Percentiles rank a stretch among this genome's conserved stretches.
These are phyloP conservation scores for Fusarium drepaniforme DNA, from an alignment of 2,329 filamentous ascomycete species.

Conservation along the genomic window DNA sequence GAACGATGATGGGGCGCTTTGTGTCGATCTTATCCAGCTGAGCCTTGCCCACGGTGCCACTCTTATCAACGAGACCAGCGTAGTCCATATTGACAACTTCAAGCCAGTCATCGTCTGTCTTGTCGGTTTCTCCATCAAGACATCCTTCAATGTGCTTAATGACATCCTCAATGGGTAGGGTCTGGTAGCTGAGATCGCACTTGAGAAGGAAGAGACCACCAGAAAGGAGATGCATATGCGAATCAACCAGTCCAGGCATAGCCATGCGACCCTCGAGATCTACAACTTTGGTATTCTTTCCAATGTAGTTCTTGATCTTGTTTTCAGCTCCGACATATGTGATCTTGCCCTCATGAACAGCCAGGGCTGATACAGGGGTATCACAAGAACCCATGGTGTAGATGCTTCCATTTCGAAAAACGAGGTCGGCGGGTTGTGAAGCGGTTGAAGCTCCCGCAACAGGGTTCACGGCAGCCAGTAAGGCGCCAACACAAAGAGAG, in stretches of 20 bases:
- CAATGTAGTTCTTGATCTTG: constrained; percentile 35
- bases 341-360: constrained; percentile 37
- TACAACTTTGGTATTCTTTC: constrained; percentile 39
- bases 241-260: constrained; percentile 46
- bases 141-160: constrained; percentile 41
- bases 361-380: constrained; percentile 31
- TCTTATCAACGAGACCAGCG: constrained; percentile 34
- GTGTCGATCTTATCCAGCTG: constrained; percentile 39
- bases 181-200: constrained; percentile 45
- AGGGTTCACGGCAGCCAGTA: constrained; percentile 20
- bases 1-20: constrained; percentile 38
- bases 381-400: constrained; percentile 38
- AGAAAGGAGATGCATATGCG: constrained; percentile 43
- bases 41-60: constrained; percentile 33
- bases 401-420: constrained; percentile 45
- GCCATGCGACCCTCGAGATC: constrained; percentile 45
- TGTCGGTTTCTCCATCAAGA: constrained; percentile 36
- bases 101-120: constrained; percentile 41
- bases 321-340: constrained; percentile 37
- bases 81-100: constrained; percentile 45
- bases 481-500: constrained; percentile 25
- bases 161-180: constrained; percentile 29
- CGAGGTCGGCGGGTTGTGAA: constrained; percentile 33
- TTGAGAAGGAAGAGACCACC: constrained; percentile 43
- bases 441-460: not conserved